Evolutionary conservation across 371 early-diverging fungal species (phyloP), one percentile per base, ranked within the genome.

Genomic region (Phascolomyces articulosus): DNA sequence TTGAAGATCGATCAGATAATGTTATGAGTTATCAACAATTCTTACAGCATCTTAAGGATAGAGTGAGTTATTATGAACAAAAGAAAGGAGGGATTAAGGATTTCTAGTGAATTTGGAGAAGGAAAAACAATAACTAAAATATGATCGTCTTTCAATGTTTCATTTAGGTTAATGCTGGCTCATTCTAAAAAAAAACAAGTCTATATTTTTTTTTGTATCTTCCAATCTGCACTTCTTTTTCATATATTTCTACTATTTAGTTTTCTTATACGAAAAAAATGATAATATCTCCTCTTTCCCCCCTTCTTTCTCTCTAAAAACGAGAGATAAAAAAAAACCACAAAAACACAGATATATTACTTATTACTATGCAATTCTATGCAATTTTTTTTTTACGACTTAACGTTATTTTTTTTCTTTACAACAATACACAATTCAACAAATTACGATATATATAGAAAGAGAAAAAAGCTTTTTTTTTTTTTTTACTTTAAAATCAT

Each of bases 1-100:
- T 96, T 44, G 96, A 97, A 78, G 98, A 97, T 72, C 89, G 95
- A 60, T 89, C 89, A n/a, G 92, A 95, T 40, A 84, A 80, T 48
- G 75, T 85, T 18, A 80, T 88, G 78, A 91, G 93, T 63, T 97
- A 97, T 72, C 89, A 93, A 62, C 95, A 96, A 75, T 96, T 82
- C 70, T 72, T 88, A 38, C 84, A 79, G 55, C 81, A 83, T 54
- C 71, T 90, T 41, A 88, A 87, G 69, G 88, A 88, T 62, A 86
- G 79, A 73, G 87, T 67, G 34, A 64, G 69, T 54, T 62, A 40
- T 15, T 27, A 11, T 9, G 11, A 34, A 34, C 34, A 34, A 34
- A 34, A 34, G 11, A 34, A 34, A 34, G 2, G 26, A 1, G 9
- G 2, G 28, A 60, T 9, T 28, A 2, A 48, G 4, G 13, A 60